These are phyloP conservation scores for Stephania yunnanensis DNA, from an alignment of 164 flowering plant species.

Conservation along the genomic window DNA sequence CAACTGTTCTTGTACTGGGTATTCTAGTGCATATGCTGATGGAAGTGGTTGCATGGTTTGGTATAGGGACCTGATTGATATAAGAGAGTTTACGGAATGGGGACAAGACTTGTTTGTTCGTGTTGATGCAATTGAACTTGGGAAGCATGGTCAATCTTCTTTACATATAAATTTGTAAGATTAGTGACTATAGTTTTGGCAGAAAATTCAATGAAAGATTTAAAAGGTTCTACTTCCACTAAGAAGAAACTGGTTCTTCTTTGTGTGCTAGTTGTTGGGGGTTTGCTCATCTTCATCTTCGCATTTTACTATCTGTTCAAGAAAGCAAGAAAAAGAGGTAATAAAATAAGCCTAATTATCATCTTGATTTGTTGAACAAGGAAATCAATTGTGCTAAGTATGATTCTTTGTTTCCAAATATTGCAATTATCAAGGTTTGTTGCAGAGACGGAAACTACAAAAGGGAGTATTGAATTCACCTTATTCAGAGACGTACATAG, in stretches of 20 bases:
- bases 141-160: constrained; percentile 15
- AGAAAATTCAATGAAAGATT: too few relatives aligned
- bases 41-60: too few relatives aligned
- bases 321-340: too few relatives aligned
- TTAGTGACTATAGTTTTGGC: too few relatives aligned
- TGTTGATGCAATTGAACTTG: constrained; percentile 15
- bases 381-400: background rate
- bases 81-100: constrained; percentile 17
- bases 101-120: constrained; percentile 10
- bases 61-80: constrained; percentile 1
- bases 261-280: too few relatives aligned
- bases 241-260: too few relatives aligned
- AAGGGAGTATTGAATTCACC: background rate
- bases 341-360: constrained; percentile 13
- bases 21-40: background rate
- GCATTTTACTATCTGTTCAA: too few relatives aligned
- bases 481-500: background rate
- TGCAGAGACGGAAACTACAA: background rate
- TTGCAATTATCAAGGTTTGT: background rate
- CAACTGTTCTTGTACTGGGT: too few relatives aligned
- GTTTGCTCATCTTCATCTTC: too few relatives aligned
- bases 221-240: too few relatives aligned
- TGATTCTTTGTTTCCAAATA: constrained; percentile 1
- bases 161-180: too few relatives aligned
- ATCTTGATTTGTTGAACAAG: constrained; percentile 13